These are phyloP conservation scores for Fomitiporia mediterranea DNA, from an alignment of 1,284 basidiomycete species.

Conservation along the genomic window DNA sequence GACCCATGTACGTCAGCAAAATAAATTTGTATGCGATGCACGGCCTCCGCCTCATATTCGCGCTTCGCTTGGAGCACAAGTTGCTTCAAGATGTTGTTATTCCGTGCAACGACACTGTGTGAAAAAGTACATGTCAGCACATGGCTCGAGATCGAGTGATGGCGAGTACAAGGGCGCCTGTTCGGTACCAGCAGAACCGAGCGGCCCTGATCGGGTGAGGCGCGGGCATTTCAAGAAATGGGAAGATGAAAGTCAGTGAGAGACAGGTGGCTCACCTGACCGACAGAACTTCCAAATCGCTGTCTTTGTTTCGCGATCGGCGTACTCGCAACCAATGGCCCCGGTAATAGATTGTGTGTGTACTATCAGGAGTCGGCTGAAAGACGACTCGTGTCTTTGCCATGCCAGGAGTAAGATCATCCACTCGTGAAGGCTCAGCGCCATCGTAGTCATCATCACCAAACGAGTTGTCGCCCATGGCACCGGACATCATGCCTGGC, in stretches of 20 bases:
- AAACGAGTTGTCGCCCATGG: conserved; percentile 51
- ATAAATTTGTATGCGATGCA: conserved; percentile 80
- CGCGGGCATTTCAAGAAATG: too few relatives aligned
- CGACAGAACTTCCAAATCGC: conserved; percentile 64
- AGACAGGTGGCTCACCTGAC: conserved; percentile 46
- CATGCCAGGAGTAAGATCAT: conserved; percentile 53
- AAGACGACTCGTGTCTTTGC: conserved; percentile 77
- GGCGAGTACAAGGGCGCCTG: conserved; percentile 12
- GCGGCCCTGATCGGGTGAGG: conserved; percentile 1
- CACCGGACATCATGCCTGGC: conserved; percentile 46
- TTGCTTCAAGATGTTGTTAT: conserved; percentile 75
- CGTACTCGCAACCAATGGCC: conserved; percentile 76
- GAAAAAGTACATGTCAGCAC: conserved; percentile 19
- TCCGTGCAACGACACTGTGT: conserved; percentile 68
- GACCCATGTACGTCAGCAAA: conserved; percentile 82
- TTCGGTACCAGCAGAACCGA: conserved; percentile 10
- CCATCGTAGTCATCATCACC: conserved; percentile 58
- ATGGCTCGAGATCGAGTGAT: conserved; percentile 10
- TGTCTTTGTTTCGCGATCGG: conserved; percentile 60
- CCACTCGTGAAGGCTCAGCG: conserved; percentile 33
- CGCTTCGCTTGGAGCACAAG: conserved; percentile 83
- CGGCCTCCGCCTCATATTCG: conserved; percentile 77
- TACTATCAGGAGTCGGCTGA: conserved; percentile 78
- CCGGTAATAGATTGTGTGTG: conserved; percentile 77
- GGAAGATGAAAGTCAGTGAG: background rate